Evolutionary conservation across 306 rosid species (phyloP).

Genomic region (Prunus mira): DNA sequence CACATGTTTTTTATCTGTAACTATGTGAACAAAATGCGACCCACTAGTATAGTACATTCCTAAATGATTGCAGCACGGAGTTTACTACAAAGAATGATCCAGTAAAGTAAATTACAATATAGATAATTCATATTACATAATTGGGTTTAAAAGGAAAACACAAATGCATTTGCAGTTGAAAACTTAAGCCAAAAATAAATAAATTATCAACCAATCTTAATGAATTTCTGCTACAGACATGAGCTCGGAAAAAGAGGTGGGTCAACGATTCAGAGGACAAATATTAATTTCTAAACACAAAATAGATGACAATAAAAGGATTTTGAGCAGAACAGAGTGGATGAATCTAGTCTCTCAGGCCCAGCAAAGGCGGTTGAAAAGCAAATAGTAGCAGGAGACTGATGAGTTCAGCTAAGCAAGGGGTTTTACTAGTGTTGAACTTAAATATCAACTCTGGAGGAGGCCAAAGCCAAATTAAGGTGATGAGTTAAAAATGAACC

Average conservation of each 20-base stretch:
- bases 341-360: neutral
- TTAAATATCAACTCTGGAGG: neutral
- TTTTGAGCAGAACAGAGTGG: neutral
- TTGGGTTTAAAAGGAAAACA: neutral
- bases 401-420: neutral
- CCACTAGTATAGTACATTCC: neutral
- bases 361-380: no score
- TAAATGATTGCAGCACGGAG: neutral
- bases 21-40: neutral
- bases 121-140: neutral
- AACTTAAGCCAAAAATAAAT: neutral
- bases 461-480: neutral
- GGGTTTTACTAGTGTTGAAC: neutral
- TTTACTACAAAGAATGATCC: no score
- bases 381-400: neutral
- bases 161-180: neutral
- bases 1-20: no score
- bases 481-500: conserved; percentile 2
- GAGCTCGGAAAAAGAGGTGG: neutral
- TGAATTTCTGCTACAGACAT: neutral
- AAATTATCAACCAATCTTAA: neutral
- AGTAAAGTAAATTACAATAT: neutral
- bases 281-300: neutral
- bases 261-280: neutral
- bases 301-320: neutral